These are phyloP conservation scores for Miscanthus sacchariflorus DNA, from an alignment of 202 grass and related monocot genomes.

Conservation along the genomic window DNA sequence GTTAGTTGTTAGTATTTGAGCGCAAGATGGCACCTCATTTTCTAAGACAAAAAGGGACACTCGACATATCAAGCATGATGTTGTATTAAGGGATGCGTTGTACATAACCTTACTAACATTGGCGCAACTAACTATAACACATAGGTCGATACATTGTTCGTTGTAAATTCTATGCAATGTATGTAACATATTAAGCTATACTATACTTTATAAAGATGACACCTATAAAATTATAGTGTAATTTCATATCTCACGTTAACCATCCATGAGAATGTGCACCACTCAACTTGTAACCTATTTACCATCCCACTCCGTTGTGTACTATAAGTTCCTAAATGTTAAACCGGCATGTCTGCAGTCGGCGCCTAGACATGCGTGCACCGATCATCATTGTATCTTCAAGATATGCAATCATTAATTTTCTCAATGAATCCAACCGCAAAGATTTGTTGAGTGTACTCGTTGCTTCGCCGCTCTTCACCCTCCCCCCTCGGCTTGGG, in stretches of 20 bases:
- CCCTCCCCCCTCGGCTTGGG: rapidly evolving
- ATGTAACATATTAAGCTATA: background rate
- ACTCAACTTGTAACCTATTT: background rate
- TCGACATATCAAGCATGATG: no score
- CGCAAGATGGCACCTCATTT: background rate
- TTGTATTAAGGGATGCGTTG: background rate
- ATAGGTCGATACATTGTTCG: background rate
- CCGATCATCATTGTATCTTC: background rate
- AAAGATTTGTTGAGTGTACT: background rate
- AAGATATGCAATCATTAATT: background rate
- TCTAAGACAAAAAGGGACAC: background rate
- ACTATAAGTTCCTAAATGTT: background rate
- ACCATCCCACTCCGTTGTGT: background rate
- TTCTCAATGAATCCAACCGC: background rate
- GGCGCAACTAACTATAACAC: no score
- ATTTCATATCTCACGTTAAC: background rate
- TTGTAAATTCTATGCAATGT: background rate
- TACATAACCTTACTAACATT: background rate
- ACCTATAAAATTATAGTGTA: no score
- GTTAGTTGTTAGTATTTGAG: background rate
- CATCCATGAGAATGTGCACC: background rate
- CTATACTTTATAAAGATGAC: no score
- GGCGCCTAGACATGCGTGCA: no score
- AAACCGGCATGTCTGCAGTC: background rate
- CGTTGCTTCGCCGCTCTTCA: background rate